A percentile compares a stretch with the other conserved stretches of the same genome.
These are phyloP conservation scores for Trichosanthes truncata DNA, from an alignment of 306 rosid genomes.

Conservation along the genomic window DNA sequence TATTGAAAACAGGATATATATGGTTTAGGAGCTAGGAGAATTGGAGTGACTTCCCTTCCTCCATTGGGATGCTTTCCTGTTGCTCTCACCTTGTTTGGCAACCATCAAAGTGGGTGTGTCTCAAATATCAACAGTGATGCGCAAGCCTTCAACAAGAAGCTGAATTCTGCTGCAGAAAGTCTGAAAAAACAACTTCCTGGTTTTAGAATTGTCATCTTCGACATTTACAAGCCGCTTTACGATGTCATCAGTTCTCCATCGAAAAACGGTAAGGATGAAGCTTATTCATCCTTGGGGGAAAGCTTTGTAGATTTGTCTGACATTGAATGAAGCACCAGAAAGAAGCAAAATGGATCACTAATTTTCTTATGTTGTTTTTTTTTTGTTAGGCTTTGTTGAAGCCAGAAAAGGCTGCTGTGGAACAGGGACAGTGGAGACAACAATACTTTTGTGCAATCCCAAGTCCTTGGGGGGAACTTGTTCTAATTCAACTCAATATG, in stretches of 20 bases:
- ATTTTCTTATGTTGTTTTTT: neutral
- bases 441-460: constrained; percentile 67
- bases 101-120: constrained; percentile 63
- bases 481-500: constrained; percentile 76
- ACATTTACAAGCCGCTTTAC: constrained; percentile 66
- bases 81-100: constrained; percentile 70
- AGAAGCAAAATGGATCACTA: neutral
- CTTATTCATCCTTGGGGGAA: neutral
- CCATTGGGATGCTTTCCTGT: constrained; percentile 96
- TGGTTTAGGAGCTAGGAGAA: constrained; percentile 75
- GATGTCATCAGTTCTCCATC: constrained; percentile 73
- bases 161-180: constrained; percentile 51
- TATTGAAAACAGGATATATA: constrained; percentile 43
- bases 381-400: constrained; percentile 53
- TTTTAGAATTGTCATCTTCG: constrained; percentile 66
- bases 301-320: neutral
- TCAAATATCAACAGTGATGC: constrained; percentile 59
- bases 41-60: constrained; percentile 96
- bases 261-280: constrained; percentile 39
- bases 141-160: constrained; percentile 73
- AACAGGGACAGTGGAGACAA: constrained; percentile 65
- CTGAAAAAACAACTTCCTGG: constrained; percentile 76
- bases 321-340: neutral
- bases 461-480: constrained; percentile 83
- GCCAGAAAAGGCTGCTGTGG: constrained; percentile 91